A percentile compares a stretch with the other conserved stretches of the same genome.
phyloP scores from a whole-genome alignment of 495 filamentous ascomycete genomes.

The Penicillium cataractarum region DNA sequence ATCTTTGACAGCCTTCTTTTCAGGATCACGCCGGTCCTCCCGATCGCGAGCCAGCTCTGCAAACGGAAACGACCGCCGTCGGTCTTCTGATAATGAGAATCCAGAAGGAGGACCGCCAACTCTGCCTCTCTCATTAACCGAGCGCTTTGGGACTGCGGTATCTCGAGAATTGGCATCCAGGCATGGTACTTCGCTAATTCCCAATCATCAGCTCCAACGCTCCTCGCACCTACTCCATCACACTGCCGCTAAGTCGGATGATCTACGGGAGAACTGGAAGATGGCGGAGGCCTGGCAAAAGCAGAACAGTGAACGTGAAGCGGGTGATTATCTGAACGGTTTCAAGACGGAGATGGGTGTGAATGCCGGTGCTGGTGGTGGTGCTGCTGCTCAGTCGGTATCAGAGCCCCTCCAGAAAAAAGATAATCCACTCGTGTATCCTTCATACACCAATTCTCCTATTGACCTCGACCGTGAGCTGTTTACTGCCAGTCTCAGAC shows the following conservation, averaged over 20 bases:
- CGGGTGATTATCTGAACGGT: not conserved
- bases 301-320: constrained; percentile 14
- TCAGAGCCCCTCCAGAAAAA: not conserved
- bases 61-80: constrained; percentile 22
- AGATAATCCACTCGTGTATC: not conserved
- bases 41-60: constrained; percentile 37
- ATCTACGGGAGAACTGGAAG: constrained; percentile 35
- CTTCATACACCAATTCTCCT: not conserved
- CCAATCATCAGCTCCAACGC: constrained; percentile 16
- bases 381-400: not conserved
- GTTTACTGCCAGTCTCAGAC: constrained; percentile 36
- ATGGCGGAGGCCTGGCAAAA: constrained; percentile 30
- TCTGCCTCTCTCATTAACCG: constrained; percentile 34
- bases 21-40: constrained; percentile 36
- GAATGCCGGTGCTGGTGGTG: not conserved
- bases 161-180: constrained; percentile 36
- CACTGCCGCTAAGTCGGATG: constrained; percentile 23
- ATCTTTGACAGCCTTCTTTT: constrained; percentile 39
- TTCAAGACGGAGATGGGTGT: not conserved
- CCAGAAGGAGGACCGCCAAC: constrained; percentile 16
- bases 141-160: constrained; percentile 40
- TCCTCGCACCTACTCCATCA: constrained; percentile 19
- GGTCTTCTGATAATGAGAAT: constrained; percentile 11
- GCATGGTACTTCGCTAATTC: constrained; percentile 33
- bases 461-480: constrained; percentile 35